These are phyloP conservation scores for Arxiozyma slooffiae DNA, from an alignment of 1,139 yeast genomes.

Conservation along the genomic window DNA sequence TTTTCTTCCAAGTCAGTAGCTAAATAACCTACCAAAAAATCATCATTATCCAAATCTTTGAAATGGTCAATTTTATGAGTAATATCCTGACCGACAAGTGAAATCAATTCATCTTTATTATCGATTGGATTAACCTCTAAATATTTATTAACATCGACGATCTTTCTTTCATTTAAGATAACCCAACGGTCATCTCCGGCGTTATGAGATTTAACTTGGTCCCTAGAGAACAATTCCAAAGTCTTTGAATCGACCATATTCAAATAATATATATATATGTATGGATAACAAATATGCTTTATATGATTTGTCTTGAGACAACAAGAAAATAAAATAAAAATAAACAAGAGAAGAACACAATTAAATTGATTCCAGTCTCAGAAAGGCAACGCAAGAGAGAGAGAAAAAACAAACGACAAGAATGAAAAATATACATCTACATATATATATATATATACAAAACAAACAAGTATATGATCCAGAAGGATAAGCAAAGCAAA, in stretches of 20 bases:
- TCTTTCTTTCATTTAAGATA: constrained; percentile 61
- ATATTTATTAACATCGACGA: constrained; percentile 73
- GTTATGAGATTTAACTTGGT: constrained; percentile 42
- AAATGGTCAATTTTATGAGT: constrained; percentile 74
- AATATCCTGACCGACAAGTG: constrained; percentile 76
- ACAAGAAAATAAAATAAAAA: too few relatives aligned
- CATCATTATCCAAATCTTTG: constrained; percentile 80
- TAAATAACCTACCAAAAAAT: constrained; percentile 47
- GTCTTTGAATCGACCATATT: constrained; percentile 19
- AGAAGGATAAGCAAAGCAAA: too few relatives aligned
- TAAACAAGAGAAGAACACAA: too few relatives aligned
- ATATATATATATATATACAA: too few relatives aligned
- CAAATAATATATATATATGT: background rate
- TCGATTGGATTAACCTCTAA: constrained; percentile 87
- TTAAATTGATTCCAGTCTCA: too few relatives aligned
- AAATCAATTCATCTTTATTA: constrained; percentile 48
- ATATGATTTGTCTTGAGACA: too few relatives aligned
- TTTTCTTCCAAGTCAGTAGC: constrained; percentile 56
- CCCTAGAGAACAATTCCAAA: constrained; percentile 37
- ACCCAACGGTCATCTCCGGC: constrained; percentile 61
- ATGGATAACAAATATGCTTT: too few relatives aligned
- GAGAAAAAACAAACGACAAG: too few relatives aligned
- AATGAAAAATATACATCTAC: too few relatives aligned
- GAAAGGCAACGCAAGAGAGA: too few relatives aligned
- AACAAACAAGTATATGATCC: too few relatives aligned